A percentile compares a stretch with the other conserved stretches of the same genome.
Evolutionary conservation across 192 early-diverging fungal species (phyloP).

Genomic region (Gonapodya prolifera): DNA sequence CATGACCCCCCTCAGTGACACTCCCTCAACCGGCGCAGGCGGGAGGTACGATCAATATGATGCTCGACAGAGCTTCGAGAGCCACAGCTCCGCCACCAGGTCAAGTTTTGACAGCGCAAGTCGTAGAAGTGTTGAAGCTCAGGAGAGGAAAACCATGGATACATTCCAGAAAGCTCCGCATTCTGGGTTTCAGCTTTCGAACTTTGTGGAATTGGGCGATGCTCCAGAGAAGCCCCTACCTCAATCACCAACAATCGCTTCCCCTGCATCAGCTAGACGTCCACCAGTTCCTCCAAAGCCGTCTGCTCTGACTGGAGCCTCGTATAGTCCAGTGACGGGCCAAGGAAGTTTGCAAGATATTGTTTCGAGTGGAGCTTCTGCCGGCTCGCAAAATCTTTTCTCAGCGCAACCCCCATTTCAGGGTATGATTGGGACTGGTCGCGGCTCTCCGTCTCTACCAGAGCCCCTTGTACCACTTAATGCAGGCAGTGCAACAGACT

Average conservation of each 20-base stretch:
- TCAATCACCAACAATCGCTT: neutral
- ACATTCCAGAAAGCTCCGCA: no score
- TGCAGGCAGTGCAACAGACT: neutral
- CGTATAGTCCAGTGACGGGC: neutral
- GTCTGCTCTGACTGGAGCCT: neutral
- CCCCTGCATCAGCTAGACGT: neutral
- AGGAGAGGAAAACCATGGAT: neutral
- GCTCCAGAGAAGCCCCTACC: no score
- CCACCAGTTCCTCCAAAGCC: neutral
- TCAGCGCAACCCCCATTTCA: no score
- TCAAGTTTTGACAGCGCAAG: neutral
- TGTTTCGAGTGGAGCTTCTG: neutral
- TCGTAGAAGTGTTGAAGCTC: neutral
- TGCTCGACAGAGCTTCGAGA: neutral
- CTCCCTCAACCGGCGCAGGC: neutral
- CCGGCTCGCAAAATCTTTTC: neutral
- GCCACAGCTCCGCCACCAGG: neutral
- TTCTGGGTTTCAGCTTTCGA: no score
- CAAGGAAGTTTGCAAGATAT: neutral
- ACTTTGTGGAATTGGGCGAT: neutral
- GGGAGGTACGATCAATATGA: neutral
- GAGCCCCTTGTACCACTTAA: neutral
- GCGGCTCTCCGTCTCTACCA: neutral
- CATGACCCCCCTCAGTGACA: neutral
- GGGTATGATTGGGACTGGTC: no score